phyloP scores from a whole-genome alignment of 179 eudicot genomes.

The Patellifolia procumbens region DNA sequence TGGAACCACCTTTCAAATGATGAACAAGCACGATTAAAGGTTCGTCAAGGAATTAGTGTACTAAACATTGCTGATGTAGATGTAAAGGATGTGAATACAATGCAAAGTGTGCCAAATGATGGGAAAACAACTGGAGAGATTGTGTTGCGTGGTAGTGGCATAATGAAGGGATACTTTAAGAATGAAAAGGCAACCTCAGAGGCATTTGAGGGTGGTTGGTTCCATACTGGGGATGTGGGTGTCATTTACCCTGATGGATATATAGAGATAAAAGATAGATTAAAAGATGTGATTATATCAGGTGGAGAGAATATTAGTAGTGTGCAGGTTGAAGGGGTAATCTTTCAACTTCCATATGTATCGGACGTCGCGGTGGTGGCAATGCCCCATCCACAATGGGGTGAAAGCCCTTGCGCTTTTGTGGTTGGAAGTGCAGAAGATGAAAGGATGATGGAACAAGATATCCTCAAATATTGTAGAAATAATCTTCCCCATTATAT shows the following conservation, averaged over 20 bases:
- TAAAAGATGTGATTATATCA: constrained; percentile 67
- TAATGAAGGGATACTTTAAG: constrained; percentile 66
- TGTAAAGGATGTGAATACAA: constrained; percentile 40
- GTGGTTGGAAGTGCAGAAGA: constrained; percentile 30
- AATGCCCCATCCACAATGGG: constrained; percentile 77
- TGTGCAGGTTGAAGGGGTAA: constrained; percentile 51
- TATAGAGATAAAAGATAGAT: constrained; percentile 58
- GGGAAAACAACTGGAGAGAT: constrained; percentile 62
- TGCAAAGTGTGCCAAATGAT: constrained; percentile 43
- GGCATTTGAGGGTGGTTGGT: constrained; percentile 59
- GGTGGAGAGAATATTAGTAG: constrained; percentile 72
- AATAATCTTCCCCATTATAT: constrained; percentile 49
- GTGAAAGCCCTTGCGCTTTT: constrained; percentile 76
- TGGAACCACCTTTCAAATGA: constrained; percentile 42
- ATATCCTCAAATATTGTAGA: constrained; percentile 45
- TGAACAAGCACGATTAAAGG: constrained; percentile 41
- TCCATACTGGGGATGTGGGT: constrained; percentile 64
- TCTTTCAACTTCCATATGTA: constrained; percentile 45
- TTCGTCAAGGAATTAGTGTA: constrained; percentile 58
- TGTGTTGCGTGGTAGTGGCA: constrained; percentile 57
- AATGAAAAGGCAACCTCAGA: constrained; percentile 40
- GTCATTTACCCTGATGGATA: constrained; percentile 66
- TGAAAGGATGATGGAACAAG: constrained; percentile 36
- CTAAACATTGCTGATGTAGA: constrained; percentile 48
- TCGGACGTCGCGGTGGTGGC: constrained; percentile 68